These are phyloP conservation scores for Fusarium sarcochroum DNA, from an alignment of 2,329 filamentous ascomycete species.

Conservation along the genomic window DNA sequence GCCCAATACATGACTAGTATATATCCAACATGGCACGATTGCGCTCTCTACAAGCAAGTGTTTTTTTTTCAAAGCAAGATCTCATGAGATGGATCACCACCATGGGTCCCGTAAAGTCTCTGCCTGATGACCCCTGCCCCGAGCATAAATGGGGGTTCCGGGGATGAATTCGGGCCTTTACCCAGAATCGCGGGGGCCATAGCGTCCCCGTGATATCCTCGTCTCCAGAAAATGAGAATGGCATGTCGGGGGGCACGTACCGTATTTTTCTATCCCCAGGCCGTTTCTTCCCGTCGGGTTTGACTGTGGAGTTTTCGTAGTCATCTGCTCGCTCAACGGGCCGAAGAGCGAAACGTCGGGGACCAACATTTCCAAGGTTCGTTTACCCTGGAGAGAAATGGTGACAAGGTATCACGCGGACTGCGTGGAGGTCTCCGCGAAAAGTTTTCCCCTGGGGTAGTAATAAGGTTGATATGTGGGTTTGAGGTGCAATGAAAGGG, in stretches of 20 bases:
- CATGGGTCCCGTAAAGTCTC: constrained; percentile 2
- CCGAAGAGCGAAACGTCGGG: constrained; percentile 12
- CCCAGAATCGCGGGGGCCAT: constrained; percentile 36
- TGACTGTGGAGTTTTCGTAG: constrained; percentile 23
- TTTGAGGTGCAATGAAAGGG: background rate
- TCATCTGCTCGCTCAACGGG: constrained; percentile 23
- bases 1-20: constrained; percentile 7
- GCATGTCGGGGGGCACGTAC: constrained; percentile 2
- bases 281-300: constrained; percentile 22
- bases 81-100: background rate
- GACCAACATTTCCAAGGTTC: background rate
- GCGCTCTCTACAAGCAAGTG: background rate
- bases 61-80: background rate
- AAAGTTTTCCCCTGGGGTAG: constrained; percentile 3
- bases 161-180: constrained; percentile 33
- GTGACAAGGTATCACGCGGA: background rate
- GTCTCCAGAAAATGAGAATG: constrained; percentile 15
- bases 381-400: background rate
- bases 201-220: constrained; percentile 32
- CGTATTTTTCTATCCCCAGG: background rate
- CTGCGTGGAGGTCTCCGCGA: constrained; percentile 5
- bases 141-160: constrained; percentile 13
- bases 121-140: constrained; percentile 16
- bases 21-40: background rate
- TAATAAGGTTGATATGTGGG: constrained; percentile 34